Evolutionary conservation across 345 rosid species (phyloP).

Genomic region (Lenwebbia sp.): DNA sequence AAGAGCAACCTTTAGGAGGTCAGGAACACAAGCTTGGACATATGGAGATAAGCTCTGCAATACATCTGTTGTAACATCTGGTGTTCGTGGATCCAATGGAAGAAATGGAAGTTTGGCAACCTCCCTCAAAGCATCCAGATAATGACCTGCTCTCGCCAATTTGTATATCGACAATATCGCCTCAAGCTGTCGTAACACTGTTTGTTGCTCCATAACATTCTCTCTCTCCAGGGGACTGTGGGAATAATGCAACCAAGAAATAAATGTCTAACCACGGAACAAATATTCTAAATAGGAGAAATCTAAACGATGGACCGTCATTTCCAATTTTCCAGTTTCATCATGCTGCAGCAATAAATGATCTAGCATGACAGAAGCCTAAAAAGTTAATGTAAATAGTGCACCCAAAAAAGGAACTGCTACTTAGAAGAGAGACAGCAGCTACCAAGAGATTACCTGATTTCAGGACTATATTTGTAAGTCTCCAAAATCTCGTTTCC

Average conservation of each 20-base stretch:
- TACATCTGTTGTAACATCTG: constrained; percentile 34
- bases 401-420: background rate
- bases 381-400: background rate
- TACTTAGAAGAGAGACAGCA: background rate
- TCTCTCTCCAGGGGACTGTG: constrained; percentile 76
- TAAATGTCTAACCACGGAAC: background rate
- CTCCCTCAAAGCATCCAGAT: constrained; percentile 84
- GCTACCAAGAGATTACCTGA: constrained; percentile 36
- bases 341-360: background rate
- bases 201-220: constrained; percentile 76
- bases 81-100: constrained; percentile 75
- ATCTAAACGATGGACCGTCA: background rate
- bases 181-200: constrained; percentile 90
- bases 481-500: constrained; percentile 84
- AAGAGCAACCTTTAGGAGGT: constrained; percentile 70
- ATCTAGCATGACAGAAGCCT: background rate
- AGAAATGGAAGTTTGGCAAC: constrained; percentile 86
- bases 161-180: constrained; percentile 75
- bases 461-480: constrained; percentile 76
- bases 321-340: background rate
- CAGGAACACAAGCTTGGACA: constrained; percentile 86
- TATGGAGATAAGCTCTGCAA: constrained; percentile 71
- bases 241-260: background rate
- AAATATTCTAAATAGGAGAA: background rate
- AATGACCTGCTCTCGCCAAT: constrained; percentile 50